phyloP scores from a whole-genome alignment of 495 filamentous ascomycete species.

The Niebla homalea region DNA sequence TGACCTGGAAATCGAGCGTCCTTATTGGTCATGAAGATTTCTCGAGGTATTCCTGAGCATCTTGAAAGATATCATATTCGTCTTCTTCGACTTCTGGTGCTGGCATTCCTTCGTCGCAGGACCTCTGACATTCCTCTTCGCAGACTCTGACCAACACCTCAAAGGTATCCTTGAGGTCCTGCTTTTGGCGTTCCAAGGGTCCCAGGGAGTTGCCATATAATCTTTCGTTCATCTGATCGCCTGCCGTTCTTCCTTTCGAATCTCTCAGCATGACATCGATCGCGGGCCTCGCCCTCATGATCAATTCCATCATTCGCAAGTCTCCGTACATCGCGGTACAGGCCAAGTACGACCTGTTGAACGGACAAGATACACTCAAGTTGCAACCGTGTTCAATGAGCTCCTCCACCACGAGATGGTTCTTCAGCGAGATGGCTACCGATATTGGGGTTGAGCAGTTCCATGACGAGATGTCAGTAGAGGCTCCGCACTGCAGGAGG shows the following conservation, averaged over 20 bases:
- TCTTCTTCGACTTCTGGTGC: too few relatives aligned
- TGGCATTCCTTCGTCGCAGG: too few relatives aligned
- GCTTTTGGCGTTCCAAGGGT: neutral
- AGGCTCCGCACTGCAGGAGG: slow-evolving; percentile 5
- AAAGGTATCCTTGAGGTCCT: neutral
- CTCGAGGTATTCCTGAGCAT: neutral
- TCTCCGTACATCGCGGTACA: slow-evolving; percentile 4
- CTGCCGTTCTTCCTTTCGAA: slow-evolving; percentile 2
- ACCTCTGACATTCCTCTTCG: neutral
- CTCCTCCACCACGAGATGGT: slow-evolving; percentile 10
- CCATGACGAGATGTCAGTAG: slow-evolving; percentile 1
- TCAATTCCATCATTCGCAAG: slow-evolving; percentile 1
- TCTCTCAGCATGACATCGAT: slow-evolving; percentile 7
- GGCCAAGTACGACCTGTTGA: slow-evolving; percentile 3
- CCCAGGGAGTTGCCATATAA: slow-evolving; percentile 1
- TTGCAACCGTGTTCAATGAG: slow-evolving; percentile 5
- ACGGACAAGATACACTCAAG: neutral
- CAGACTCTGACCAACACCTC: slow-evolving; percentile 5
- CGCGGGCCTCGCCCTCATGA: slow-evolving; percentile 1
- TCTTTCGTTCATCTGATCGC: slow-evolving; percentile 4
- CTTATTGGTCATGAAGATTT: neutral
- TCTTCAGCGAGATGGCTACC: slow-evolving; percentile 10
- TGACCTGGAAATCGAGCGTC: too few relatives aligned
- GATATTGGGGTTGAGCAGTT: slow-evolving; percentile 11
- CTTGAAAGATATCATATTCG: neutral